Evolutionary conservation across 2,329 filamentous ascomycete genomes (phyloP).

Genomic region (Sphaceloma murrayae): DNA sequence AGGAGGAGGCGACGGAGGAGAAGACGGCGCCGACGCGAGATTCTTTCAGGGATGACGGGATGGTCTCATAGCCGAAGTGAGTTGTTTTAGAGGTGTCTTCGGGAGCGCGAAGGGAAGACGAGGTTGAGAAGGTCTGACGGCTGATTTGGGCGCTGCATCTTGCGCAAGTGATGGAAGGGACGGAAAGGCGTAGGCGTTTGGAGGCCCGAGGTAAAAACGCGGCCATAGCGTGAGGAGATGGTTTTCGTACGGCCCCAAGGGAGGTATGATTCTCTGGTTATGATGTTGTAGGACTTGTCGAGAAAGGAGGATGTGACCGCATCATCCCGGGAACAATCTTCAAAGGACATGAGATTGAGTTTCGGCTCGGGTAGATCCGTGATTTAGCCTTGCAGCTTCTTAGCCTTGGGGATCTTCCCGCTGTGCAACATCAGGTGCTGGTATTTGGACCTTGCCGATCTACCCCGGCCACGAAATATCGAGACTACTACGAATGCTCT

Average conservation of each 20-base stretch:
- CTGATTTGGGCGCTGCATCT: not conserved
- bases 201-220: conserved; percentile 23
- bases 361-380: conserved; percentile 10
- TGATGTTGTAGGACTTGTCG: not conserved
- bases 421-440: too few species aligned
- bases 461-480: too few species aligned
- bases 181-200: conserved; percentile 26
- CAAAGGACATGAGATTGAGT: conserved; percentile 4
- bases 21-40: conserved; percentile 76
- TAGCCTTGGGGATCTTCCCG: too few species aligned
- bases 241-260: not conserved
- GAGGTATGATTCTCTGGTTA: too few species aligned
- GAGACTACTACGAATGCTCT: too few species aligned
- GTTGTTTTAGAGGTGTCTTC: conserved; percentile 47
- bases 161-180: conserved; percentile 2
- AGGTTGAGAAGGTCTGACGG: conserved; percentile 1
- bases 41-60: conserved; percentile 71
- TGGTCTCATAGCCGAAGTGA: conserved; percentile 83
- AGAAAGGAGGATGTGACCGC: not conserved
- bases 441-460: too few species aligned
- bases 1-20: conserved; percentile 85
- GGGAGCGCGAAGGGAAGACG: not conserved
- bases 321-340: conserved; percentile 11
- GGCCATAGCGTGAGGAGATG: conserved; percentile 20
- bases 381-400: too few species aligned